Conservation (phyloP, 768 basidiomycete genomes). For the Antrodiella citrinella region DNA sequence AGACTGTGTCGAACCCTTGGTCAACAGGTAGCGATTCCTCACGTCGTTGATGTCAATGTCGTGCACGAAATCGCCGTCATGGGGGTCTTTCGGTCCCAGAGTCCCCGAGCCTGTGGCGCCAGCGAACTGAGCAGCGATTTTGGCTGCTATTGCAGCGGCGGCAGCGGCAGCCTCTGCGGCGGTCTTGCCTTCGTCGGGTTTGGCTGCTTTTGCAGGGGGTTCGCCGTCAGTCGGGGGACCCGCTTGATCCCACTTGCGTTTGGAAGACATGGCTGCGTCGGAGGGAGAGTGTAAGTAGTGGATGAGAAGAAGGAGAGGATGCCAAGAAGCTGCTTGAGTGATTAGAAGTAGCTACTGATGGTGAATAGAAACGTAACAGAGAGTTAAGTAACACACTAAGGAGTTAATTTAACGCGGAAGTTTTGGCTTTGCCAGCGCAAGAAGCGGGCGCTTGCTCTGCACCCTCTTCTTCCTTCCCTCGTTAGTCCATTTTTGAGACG, state of each 20-base stretch:
- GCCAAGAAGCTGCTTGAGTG: no score
- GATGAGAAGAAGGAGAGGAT: not conserved
- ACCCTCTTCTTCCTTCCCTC: not conserved
- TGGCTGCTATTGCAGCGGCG: slow-evolving; percentile 85
- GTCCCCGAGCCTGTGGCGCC: slow-evolving; percentile 32
- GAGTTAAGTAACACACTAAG: no score
- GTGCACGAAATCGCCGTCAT: slow-evolving; percentile 76
- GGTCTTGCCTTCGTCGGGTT: slow-evolving; percentile 47
- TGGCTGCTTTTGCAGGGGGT: slow-evolving; percentile 32
- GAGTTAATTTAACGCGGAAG: no score
- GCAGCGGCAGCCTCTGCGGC: slow-evolving; percentile 69
- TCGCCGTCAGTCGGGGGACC: slow-evolving; percentile 36
- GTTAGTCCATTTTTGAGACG: not conserved
- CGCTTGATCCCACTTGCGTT: slow-evolving; percentile 76
- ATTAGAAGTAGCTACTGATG: no score
- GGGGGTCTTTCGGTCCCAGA: slow-evolving; percentile 49
- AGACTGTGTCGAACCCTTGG: slow-evolving; percentile 86
- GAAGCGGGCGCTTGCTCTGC: not conserved
- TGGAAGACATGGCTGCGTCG: slow-evolving; percentile 44
- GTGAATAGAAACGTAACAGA: no score
- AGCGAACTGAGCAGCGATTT: slow-evolving; percentile 85
- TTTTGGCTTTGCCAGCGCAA: not conserved
- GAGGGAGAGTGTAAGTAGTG: not conserved
- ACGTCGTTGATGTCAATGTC: slow-evolving; percentile 98
- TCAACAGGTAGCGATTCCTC: slow-evolving; percentile 89